These are phyloP conservation scores for Grosmannia huntii DNA, from an alignment of 2,329 filamentous ascomycete genomes.

Conservation along the genomic window DNA sequence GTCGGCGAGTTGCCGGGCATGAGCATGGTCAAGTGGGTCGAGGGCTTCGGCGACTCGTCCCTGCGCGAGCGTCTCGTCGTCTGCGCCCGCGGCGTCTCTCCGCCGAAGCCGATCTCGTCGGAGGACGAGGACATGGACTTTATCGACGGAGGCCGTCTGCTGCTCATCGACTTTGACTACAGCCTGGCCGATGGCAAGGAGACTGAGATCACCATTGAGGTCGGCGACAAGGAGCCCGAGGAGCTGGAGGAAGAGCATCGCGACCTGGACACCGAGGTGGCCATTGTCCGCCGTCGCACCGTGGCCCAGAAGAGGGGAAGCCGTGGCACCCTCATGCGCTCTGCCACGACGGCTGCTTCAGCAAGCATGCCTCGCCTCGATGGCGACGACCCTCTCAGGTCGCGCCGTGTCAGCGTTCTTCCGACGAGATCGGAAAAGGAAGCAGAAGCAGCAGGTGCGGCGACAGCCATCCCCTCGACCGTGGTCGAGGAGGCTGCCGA, in stretches of 20 bases:
- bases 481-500: conserved; percentile 26
- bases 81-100: conserved; percentile 56
- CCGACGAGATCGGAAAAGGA: conserved; percentile 9
- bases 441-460: not conserved
- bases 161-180: conserved; percentile 63
- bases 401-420: conserved; percentile 31
- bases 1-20: conserved; percentile 53
- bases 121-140: conserved; percentile 64
- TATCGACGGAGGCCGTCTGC: conserved; percentile 64
- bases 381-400: conserved; percentile 39
- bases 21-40: conserved; percentile 60
- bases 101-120: conserved; percentile 35
- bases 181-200: conserved; percentile 39
- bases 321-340: conserved; percentile 33
- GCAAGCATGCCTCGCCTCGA: conserved; percentile 6
- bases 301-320: conserved; percentile 48
- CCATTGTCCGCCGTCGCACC: conserved; percentile 62
- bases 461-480: not conserved
- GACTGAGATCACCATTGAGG: conserved; percentile 54
- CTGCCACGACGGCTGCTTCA: conserved; percentile 26
- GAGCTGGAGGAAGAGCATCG: conserved; percentile 59
- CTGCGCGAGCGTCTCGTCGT: conserved; percentile 50
- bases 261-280: conserved; percentile 66
- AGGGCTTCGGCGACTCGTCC: conserved; percentile 34
- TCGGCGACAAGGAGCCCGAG: conserved; percentile 58